phyloP scores from a whole-genome alignment of 176 grass and related monocot species.

The Alopecurus myosuroides region DNA sequence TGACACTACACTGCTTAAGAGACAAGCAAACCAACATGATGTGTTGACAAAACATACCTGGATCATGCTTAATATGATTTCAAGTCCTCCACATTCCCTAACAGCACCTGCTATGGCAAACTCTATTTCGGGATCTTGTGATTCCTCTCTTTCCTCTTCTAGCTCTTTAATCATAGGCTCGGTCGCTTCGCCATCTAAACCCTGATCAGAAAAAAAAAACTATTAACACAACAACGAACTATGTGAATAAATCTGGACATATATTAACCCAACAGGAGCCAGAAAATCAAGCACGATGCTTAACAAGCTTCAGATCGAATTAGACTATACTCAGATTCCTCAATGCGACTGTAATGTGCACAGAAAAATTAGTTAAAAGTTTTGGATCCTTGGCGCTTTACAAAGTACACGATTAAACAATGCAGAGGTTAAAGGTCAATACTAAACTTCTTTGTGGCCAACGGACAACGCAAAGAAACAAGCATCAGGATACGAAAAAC shows the following conservation, averaged over 20 bases:
- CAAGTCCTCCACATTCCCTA: constrained; percentile 89
- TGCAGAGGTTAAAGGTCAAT: not conserved
- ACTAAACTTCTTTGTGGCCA: not conserved
- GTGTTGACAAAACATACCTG: constrained; percentile 51
- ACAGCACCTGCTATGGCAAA: constrained; percentile 96
- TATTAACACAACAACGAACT: not conserved
- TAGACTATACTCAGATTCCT: constrained; percentile 1
- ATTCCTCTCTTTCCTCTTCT: constrained; percentile 98
- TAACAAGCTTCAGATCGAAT: constrained; percentile 3
- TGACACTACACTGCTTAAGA: not conserved
- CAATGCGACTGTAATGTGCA: not conserved
- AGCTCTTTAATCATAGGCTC: constrained; percentile 99
- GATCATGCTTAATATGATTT: constrained; percentile 97
- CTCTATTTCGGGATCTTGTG: constrained; percentile 95
- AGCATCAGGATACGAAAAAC: not conserved
- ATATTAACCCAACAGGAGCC: not conserved
- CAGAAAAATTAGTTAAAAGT: no score
- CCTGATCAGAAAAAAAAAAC: constrained; percentile 43
- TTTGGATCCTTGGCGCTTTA: not conserved
- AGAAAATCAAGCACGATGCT: constrained; percentile 15
- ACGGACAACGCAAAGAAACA: not conserved
- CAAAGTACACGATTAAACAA: not conserved
- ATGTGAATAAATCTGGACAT: not conserved
- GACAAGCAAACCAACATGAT: constrained; percentile 6
- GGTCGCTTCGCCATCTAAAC: constrained; percentile 97